Base-by-base conservation (phyloP, 169 alveolate species). In the Eimeria brunetti region DNA sequence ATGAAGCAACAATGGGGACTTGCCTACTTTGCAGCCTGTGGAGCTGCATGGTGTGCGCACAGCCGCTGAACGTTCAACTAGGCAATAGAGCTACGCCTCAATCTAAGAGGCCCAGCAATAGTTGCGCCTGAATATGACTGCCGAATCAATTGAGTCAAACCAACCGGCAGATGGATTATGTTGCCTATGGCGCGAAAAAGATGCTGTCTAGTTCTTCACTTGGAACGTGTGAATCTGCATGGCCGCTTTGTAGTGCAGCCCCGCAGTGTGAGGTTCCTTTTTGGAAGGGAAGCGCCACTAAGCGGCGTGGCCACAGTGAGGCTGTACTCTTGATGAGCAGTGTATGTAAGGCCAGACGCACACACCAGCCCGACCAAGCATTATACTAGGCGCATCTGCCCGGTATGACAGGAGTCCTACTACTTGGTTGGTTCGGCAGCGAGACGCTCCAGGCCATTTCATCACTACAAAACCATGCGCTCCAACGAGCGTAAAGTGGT, bases 141-240 rank as follows among this genome's bases (percentile, higher is more conserved):
- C 83, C 33, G 51, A 73, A 36, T 20, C 53, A 73, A 73, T 20
- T 73, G 83, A 38, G 38, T 18, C 83, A 73, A 73, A 38, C 41
- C 56, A 73, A 20, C 33, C 36, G 30, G 83, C 56, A 73, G 30
- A 38, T 38, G n/a, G 14, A 53, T 73, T 16, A 30, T 16, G 53
- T 73, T 73, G 83, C 83, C 30, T 73, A 38, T 38, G 83, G 51
- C 83, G 53, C 56, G 22, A 38, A 69, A 73, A 73, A 73, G 83
- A 73, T 38, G 56, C 83, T 73, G 83, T 38, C 53, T 30, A 38
- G 56, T 53, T 51, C 5, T 38, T 22, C 6, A n/a, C 11, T 38
- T 38, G 83, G 83, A 73, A 33, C 83, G 53, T 6, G 2, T 73
- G 51, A 36, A 12, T 73, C 0, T 9, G 30, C 33, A 18, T 73